phyloP scores from a whole-genome alignment of 495 filamentous ascomycete species.

The Penicillium turbatum region DNA sequence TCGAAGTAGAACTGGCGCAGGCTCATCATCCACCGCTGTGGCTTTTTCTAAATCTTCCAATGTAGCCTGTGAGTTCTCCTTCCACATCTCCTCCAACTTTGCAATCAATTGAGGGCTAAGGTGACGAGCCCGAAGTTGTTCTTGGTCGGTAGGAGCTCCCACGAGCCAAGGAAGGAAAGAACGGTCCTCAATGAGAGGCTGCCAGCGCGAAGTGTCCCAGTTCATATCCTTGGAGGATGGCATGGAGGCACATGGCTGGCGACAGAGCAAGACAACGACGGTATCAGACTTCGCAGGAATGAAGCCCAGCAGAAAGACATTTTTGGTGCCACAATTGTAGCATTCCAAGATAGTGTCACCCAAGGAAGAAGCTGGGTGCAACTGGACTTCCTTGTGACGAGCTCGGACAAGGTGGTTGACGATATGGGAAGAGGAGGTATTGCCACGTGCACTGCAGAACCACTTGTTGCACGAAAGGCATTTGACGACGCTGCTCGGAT shows the following conservation, averaged over 20 bases:
- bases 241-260: slow-evolving; percentile 91
- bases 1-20: slow-evolving; percentile 84
- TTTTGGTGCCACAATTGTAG: slow-evolving; percentile 99
- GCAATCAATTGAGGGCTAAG: slow-evolving; percentile 94
- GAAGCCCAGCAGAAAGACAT: slow-evolving; percentile 98
- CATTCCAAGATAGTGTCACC: slow-evolving; percentile 97
- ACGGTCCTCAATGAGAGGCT: slow-evolving; percentile 94
- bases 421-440: slow-evolving; percentile 94
- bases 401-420: slow-evolving; percentile 97
- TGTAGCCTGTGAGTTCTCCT: slow-evolving; percentile 86
- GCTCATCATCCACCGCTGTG: slow-evolving; percentile 90
- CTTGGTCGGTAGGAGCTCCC: slow-evolving; percentile 80
- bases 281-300: slow-evolving; percentile 99
- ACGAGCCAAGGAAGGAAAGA: slow-evolving; percentile 96
- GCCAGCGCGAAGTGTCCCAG: slow-evolving; percentile 98
- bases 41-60: slow-evolving; percentile 91
- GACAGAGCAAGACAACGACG: slow-evolving; percentile 93
- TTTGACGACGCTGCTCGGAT: slow-evolving; percentile 89
- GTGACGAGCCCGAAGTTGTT: slow-evolving; percentile 92
- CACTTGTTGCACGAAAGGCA: slow-evolving; percentile 95
- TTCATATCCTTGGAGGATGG: slow-evolving; percentile 99
- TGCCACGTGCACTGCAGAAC: slow-evolving; percentile 98
- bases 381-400: slow-evolving; percentile 96
- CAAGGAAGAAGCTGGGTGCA: slow-evolving; percentile 91
- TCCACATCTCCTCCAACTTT: slow-evolving; percentile 98